Conservation (phyloP, 116 monocot genomes). For the Papilionanthe hybrid region DNA sequence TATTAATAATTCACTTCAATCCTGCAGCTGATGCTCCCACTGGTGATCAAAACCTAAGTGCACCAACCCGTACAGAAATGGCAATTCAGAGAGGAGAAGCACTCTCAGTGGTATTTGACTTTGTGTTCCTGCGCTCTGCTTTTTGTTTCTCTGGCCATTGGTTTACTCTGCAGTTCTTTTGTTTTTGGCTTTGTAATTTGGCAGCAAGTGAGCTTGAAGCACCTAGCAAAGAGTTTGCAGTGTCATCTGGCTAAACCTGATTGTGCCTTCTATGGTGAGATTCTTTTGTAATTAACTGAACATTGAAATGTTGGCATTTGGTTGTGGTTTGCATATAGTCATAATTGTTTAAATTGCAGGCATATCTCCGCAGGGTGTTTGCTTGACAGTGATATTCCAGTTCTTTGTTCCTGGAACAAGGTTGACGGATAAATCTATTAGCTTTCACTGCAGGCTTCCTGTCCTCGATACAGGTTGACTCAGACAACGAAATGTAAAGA, state of each 20-base stretch:
- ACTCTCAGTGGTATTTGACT: conserved; percentile 59
- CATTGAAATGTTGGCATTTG: neutral
- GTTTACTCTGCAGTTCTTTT: neutral
- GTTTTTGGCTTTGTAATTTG: neutral
- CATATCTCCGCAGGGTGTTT: conserved; percentile 68
- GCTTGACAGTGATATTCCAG: conserved; percentile 96
- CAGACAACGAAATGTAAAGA: conserved; percentile 7
- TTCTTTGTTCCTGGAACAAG: conserved; percentile 84
- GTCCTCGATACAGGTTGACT: conserved; percentile 71
- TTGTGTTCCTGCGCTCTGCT: neutral
- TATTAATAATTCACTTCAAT: neutral
- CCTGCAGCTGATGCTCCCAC: conserved; percentile 44
- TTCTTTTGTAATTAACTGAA: neutral
- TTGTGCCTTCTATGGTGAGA: conserved; percentile 77
- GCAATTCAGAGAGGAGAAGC: conserved; percentile 88
- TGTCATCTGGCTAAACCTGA: conserved; percentile 97
- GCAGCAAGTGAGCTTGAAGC: conserved; percentile 96
- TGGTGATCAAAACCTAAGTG: conserved; percentile 45
- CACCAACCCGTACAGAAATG: conserved; percentile 66
- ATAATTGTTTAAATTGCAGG: conserved; percentile 35
- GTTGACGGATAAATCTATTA: conserved; percentile 82
- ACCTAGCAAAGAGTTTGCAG: conserved; percentile 80
- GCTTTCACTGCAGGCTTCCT: conserved; percentile 96
- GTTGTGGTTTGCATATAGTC: neutral
- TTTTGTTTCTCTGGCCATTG: neutral